A percentile compares a stretch with the other conserved stretches of the same genome.
Conservation (phyloP, 495 filamentous ascomycete genomes). For the Penicillium macrosclerotiorum region DNA sequence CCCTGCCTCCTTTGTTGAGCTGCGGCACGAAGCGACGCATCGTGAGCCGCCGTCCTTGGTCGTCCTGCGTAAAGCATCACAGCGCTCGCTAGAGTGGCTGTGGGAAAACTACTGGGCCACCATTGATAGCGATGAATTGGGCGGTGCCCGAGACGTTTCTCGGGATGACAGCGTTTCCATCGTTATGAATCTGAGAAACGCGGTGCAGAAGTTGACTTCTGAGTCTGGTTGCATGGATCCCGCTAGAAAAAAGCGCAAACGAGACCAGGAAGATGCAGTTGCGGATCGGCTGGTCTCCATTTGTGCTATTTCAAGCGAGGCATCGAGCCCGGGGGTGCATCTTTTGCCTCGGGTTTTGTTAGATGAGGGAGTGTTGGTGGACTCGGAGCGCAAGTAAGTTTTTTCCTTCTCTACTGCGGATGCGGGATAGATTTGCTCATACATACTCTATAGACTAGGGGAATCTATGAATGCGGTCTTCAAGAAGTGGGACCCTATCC, state of each 20-base stretch:
- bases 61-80: conserved; percentile 62
- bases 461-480: conserved; percentile 30
- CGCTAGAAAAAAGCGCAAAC: conserved; percentile 34
- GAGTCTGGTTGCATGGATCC: conserved; percentile 5
- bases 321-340: conserved; percentile 13
- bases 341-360: conserved; percentile 30
- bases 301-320: conserved; percentile 16
- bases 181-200: conserved; percentile 15
- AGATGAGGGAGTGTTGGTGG: conserved; percentile 27
- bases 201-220: conserved; percentile 21
- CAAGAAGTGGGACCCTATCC: conserved; percentile 34
- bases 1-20: conserved; percentile 81
- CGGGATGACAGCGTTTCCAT: conserved; percentile 14
- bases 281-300: conserved; percentile 28
- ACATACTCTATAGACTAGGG: conserved; percentile 26
- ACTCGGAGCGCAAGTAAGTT: conserved; percentile 33
- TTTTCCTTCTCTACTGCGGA: background rate
- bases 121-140: conserved; percentile 19
- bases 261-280: conserved; percentile 22
- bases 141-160: conserved; percentile 1
- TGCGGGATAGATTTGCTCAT: conserved; percentile 7
- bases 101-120: conserved; percentile 80
- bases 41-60: conserved; percentile 75
- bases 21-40: conserved; percentile 88
- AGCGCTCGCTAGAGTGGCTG: conserved; percentile 76